These are phyloP conservation scores for Candida quercuum DNA, from an alignment of 805 yeast species.

Conservation along the genomic window DNA sequence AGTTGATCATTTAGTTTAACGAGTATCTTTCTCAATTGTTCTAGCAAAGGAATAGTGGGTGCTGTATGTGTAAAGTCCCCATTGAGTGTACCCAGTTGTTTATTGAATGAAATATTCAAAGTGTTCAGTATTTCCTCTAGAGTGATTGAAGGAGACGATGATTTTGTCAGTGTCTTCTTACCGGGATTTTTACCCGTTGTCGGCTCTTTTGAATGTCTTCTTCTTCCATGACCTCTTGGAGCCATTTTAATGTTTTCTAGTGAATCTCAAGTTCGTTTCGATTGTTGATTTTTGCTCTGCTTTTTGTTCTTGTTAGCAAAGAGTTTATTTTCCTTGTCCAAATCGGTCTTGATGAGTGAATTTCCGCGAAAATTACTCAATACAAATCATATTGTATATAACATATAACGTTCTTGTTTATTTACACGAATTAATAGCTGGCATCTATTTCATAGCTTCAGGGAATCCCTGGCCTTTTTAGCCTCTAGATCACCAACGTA, in stretches of 20 bases:
- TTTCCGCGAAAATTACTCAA: not conserved
- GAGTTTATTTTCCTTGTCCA: not conserved
- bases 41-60: conserved; percentile 23
- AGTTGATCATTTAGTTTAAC: conserved; percentile 36
- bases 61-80: conserved; percentile 49
- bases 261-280: too few species aligned
- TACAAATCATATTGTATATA: too few species aligned
- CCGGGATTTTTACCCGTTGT: conserved; percentile 21
- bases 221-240: conserved; percentile 22
- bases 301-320: conserved; percentile 22
- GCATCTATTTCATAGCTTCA: conserved; percentile 2
- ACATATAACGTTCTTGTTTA: conserved; percentile 1
- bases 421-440: too few species aligned
- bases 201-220: conserved; percentile 7
- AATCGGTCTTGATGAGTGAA: not conserved
- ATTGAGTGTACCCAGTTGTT: conserved; percentile 52
- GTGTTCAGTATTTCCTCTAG: conserved; percentile 48
- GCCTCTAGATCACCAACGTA: conserved; percentile 10
- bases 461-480: not conserved
- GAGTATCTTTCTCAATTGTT: conserved; percentile 29
- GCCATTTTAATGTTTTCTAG: too few species aligned
- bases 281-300: not conserved
- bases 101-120: conserved; percentile 50
- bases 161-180: conserved; percentile 22
- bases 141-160: conserved; percentile 34